Base-by-base conservation (phyloP, 2,329 filamentous ascomycete genomes). In the Diaporthe sp. region DNA sequence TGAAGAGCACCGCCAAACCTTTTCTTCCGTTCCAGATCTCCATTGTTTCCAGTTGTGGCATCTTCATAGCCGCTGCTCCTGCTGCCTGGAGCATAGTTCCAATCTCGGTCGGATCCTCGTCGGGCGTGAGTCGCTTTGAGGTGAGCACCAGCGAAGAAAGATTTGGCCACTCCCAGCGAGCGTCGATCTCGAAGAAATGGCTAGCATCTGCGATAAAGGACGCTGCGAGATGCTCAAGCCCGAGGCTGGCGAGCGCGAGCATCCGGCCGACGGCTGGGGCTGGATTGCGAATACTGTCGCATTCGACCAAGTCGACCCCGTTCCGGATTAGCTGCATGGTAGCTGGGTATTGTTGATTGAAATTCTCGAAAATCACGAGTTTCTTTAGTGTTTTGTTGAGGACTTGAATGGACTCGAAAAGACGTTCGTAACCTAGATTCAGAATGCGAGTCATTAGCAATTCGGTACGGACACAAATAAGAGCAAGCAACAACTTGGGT, bases 11-110 rank as follows among this genome's bases (percentile, higher is more conserved):
- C 53, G 81, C 80, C 47, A 80, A 69, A 3, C 80, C 78, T 76
- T 80, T 77, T 79, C 74, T 66, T 77, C 80, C 81, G 77, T 82
- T 82, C 80, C 80, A 82, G 69, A 82, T 81, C 75, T 83, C 80
- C 80, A 82, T 81, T 68, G 77, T 82, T 75, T 80, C 73, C 44
- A 83, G 76, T n/a, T 68, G 72, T 73, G 80, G 80, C 80, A 83
- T 83, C 72, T 78, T 79, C 42, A 78, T 78, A 37, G 80, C 81
- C 66, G 75, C 74, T 55, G 72, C 75, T 30, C 75, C 79, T 59
- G 79, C 80, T 75, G 75, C 76, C 75, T 73, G 76, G 71, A 78
- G 76, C 73, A 77, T 79, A 22, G 68, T 55, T 42, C 55, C 75
- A 61, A 80, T 80, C 73, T 78, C 39, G 37, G 27, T 53, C 63